Evolutionary conservation across 768 basidiomycete genomes (phyloP).

Genomic region (Exidia glandulosa): DNA sequence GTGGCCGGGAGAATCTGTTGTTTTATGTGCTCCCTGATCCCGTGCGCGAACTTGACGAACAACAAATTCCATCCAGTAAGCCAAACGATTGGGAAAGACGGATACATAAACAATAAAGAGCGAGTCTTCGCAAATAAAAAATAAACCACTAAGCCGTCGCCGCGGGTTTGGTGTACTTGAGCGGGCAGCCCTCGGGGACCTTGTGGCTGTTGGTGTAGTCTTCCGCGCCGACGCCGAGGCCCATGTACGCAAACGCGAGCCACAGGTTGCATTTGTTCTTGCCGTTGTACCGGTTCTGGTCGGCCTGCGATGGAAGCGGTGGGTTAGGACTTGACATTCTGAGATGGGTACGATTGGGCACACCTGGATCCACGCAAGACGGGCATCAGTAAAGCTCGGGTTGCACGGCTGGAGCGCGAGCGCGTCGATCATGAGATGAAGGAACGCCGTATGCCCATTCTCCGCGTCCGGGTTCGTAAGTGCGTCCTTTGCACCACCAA

Average conservation of each 20-base stretch:
- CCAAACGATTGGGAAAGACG: no score
- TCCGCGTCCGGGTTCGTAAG: neutral
- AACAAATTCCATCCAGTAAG: no score
- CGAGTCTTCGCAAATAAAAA: no score
- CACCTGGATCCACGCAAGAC: neutral
- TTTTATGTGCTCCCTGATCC: no score
- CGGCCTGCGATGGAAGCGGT: neutral
- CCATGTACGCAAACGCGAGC: slow-evolving; percentile 11
- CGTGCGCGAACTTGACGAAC: no score
- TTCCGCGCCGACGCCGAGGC: neutral
- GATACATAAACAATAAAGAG: no score
- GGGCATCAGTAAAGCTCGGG: neutral
- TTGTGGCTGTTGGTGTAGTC: neutral
- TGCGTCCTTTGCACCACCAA: neutral
- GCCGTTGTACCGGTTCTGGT: slow-evolving; percentile 2
- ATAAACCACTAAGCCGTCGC: no score
- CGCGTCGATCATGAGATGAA: neutral
- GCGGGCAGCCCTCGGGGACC: neutral
- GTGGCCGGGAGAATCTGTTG: no score
- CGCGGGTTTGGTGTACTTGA: neutral
- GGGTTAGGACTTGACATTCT: neutral
- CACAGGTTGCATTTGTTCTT: neutral
- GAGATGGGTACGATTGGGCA: neutral
- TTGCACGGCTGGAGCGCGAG: slow-evolving; percentile 8
- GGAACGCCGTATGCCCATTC: slow-evolving; percentile 7